Conservation (phyloP, 2,329 filamentous ascomycete species). For the Epichloe uncinata region DNA sequence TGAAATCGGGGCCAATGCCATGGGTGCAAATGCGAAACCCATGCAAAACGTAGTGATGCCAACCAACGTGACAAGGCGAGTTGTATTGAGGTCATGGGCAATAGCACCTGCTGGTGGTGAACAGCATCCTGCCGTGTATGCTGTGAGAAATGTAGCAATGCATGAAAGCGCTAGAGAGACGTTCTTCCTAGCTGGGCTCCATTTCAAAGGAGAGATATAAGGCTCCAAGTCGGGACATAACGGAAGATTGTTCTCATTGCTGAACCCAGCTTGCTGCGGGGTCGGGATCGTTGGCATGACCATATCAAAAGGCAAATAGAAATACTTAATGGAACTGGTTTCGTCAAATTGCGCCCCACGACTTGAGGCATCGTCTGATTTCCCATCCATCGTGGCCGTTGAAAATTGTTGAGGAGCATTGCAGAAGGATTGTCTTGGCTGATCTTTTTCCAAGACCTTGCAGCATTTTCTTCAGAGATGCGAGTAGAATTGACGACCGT, state of each 20-base stretch:
- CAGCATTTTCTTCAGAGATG: not conserved
- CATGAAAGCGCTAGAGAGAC: slow-evolving; percentile 63
- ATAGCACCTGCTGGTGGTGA: slow-evolving; percentile 56
- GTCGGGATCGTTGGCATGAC: slow-evolving; percentile 19
- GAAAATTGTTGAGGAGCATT: not conserved
- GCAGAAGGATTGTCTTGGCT: not conserved
- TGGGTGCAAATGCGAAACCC: slow-evolving; percentile 72
- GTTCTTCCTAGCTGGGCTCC: slow-evolving; percentile 56
- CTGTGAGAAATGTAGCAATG: slow-evolving; percentile 61
- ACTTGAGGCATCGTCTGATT: not conserved
- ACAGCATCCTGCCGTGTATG: slow-evolving; percentile 72
- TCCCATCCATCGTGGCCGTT: not conserved
- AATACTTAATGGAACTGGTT: slow-evolving; percentile 20
- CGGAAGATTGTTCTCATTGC: slow-evolving; percentile 29
- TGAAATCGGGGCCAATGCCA: slow-evolving; percentile 77
- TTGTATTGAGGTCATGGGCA: slow-evolving; percentile 50
- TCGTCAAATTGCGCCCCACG: slow-evolving; percentile 2
- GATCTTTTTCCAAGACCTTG: not conserved
- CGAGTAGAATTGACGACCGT: not conserved
- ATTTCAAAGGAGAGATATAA: slow-evolving; percentile 59
- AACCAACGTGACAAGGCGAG: slow-evolving; percentile 49
- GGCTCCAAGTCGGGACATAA: slow-evolving; percentile 49
- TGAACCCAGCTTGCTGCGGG: slow-evolving; percentile 6
- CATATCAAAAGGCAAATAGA: slow-evolving; percentile 29
- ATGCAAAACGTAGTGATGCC: slow-evolving; percentile 73